Evolutionary conservation across 441 rosid species (phyloP).

Genomic region (Erodium trifolium): DNA sequence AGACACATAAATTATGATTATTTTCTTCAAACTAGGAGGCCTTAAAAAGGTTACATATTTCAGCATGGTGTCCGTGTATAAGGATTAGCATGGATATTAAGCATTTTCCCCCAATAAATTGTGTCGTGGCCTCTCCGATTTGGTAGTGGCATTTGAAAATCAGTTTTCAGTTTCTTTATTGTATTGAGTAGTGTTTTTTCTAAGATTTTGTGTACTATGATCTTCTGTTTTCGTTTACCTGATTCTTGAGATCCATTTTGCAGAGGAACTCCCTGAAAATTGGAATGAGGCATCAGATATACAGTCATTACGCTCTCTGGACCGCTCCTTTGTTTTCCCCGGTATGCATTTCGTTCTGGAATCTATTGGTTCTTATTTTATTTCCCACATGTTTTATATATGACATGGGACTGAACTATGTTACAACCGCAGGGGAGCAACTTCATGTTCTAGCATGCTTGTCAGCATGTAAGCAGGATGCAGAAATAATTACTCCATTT

Average conservation of each 20-base stretch:
- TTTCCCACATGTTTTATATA: neutral
- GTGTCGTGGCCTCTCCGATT: too few relatives aligned
- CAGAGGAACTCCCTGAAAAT: constrained; percentile 66
- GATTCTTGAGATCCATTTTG: constrained; percentile 12
- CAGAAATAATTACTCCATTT: constrained; percentile 86
- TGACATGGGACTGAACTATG: neutral
- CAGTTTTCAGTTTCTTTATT: too few relatives aligned
- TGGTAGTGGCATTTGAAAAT: too few relatives aligned
- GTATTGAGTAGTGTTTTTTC: too few relatives aligned
- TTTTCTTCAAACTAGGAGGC: too few relatives aligned
- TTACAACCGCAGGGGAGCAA: constrained; percentile 64
- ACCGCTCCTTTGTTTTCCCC: constrained; percentile 83
- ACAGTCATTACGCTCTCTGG: constrained; percentile 51
- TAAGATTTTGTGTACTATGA: neutral
- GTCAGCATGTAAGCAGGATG: constrained; percentile 65
- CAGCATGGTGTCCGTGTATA: too few relatives aligned
- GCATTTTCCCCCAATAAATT: too few relatives aligned
- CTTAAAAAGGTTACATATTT: too few relatives aligned
- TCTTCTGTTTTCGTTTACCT: constrained; percentile 13
- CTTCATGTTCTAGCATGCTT: constrained; percentile 81
- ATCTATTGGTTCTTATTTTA: constrained; percentile 11
- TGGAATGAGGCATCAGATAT: constrained; percentile 59
- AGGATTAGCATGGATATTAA: too few relatives aligned
- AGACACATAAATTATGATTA: too few relatives aligned
- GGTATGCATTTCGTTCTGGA: constrained; percentile 37